Percentiles rank a stretch among this genome's conserved stretches.
Conservation (phyloP, 1,284 basidiomycete genomes). For the Entoloma clypeatum region DNA sequence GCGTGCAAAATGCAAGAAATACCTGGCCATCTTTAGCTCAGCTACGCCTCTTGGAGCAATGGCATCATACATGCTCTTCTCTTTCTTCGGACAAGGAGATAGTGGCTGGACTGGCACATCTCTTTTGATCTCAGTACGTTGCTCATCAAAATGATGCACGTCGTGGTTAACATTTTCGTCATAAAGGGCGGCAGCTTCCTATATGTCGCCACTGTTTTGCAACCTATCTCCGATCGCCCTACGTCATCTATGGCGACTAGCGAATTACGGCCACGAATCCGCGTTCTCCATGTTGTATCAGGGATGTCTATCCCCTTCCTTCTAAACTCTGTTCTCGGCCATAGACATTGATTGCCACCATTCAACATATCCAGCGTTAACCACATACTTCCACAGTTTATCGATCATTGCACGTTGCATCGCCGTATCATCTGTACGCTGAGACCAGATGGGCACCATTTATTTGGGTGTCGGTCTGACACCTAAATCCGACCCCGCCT, state of each 20-base stretch:
- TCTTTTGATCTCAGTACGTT: slow-evolving; percentile 72
- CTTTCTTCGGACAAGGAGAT: slow-evolving; percentile 46
- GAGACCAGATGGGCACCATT: no score
- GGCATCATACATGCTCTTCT: slow-evolving; percentile 62
- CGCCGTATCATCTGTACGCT: no score
- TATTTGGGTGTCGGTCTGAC: no score
- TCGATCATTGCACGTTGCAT: no score
- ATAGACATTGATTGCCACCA: slow-evolving; percentile 31
- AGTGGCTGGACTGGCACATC: slow-evolving; percentile 68
- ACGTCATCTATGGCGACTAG: slow-evolving; percentile 31
- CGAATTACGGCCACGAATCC: slow-evolving; percentile 44
- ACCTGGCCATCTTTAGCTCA: slow-evolving; percentile 74
- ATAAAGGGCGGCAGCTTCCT: slow-evolving; percentile 88
- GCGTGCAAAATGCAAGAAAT: slow-evolving; percentile 63
- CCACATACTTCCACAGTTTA: neutral
- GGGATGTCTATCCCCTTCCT: slow-evolving; percentile 71
- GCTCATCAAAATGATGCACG: slow-evolving; percentile 1
- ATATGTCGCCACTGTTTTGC: slow-evolving; percentile 90
- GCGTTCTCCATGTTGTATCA: slow-evolving; percentile 51
- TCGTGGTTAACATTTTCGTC: neutral
- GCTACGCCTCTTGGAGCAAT: slow-evolving; percentile 80
- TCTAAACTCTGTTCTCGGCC: slow-evolving; percentile 34
- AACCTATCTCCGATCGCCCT: slow-evolving; percentile 59
- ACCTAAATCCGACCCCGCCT: no score
- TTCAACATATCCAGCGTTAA: neutral